Evolutionary conservation across 2,329 filamentous ascomycete species (phyloP).

Genomic region (Diaporthe sp.): DNA sequence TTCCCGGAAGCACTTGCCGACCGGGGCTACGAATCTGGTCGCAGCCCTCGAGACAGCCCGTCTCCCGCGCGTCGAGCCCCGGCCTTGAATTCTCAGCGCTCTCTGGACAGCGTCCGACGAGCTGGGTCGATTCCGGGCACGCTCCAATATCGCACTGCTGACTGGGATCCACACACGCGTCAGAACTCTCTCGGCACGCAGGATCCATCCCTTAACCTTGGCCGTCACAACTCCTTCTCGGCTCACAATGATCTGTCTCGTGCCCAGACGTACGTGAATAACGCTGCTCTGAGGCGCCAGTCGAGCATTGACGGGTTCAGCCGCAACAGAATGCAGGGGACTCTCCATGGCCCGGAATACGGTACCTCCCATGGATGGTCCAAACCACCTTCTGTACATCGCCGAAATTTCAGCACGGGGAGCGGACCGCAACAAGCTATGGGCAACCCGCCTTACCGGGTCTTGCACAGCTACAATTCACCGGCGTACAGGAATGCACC

Average conservation of each 20-base stretch:
- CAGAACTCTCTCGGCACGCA: constrained; percentile 46
- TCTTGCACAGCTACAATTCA: constrained; percentile 72
- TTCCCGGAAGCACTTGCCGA: constrained; percentile 46
- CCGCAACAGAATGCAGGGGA: constrained; percentile 26
- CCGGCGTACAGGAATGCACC: constrained; percentile 68
- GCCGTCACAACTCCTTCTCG: constrained; percentile 52
- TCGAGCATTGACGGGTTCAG: constrained; percentile 29
- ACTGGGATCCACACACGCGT: constrained; percentile 50
- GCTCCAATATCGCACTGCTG: constrained; percentile 44
- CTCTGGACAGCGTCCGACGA: constrained; percentile 45
- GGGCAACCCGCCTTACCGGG: constrained; percentile 59
- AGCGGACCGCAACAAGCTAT: constrained; percentile 43
- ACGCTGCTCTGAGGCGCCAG: constrained; percentile 33
- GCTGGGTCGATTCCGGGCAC: constrained; percentile 36
- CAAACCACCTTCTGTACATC: constrained; percentile 51
- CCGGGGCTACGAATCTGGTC: constrained; percentile 51
- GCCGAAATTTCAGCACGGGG: constrained; percentile 56
- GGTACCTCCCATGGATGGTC: constrained; percentile 23
- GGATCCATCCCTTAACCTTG: constrained; percentile 47
- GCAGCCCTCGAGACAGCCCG: constrained; percentile 44
- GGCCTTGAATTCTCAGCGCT: constrained; percentile 46
- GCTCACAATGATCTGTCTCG: constrained; percentile 43
- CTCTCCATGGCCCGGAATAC: background rate
- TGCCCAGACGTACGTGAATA: constrained; percentile 41
- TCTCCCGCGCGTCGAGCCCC: constrained; percentile 44